Percentiles rank a stretch among this genome's conserved stretches.
Evolutionary conservation across 768 basidiomycete genomes (phyloP).

Genomic region (Tubosaeta sp.): DNA sequence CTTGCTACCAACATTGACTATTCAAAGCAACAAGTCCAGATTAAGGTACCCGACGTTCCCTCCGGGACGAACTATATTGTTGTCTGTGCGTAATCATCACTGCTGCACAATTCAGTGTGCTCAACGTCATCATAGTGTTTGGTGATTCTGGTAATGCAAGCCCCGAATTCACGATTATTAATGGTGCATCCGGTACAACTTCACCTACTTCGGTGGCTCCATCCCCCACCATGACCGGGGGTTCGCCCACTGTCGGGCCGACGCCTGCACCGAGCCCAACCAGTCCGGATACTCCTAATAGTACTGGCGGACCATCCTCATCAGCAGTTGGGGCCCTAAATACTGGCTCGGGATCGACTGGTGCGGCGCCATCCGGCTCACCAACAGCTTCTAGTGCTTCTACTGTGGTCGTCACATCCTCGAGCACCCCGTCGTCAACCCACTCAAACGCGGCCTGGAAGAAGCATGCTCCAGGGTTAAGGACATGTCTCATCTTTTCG

Average conservation of each 20-base stretch:
- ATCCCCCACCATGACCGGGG: neutral
- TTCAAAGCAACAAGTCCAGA: constrained; percentile 27
- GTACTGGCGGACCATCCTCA: neutral
- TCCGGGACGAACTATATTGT: constrained; percentile 32
- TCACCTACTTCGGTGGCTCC: constrained; percentile 26
- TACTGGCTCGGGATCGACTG: neutral
- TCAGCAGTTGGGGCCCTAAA: neutral
- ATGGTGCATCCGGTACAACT: constrained; percentile 44
- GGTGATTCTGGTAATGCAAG: constrained; percentile 41
- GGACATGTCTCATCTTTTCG: constrained; percentile 13
- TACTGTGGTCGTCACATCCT: constrained; percentile 4
- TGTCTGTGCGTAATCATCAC: constrained; percentile 29
- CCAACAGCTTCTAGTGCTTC: neutral
- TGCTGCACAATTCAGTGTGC: neutral
- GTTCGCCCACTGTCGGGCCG: neutral
- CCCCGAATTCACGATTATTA: constrained; percentile 40
- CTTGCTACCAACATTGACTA: constrained; percentile 34
- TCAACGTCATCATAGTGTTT: constrained; percentile 25
- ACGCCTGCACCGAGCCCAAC: neutral
- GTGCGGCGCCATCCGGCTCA: neutral
- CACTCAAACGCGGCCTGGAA: constrained; percentile 24
- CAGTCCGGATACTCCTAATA: neutral
- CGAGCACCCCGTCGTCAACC: constrained; percentile 8
- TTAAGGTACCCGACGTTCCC: constrained; percentile 35
- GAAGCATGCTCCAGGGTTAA: constrained; percentile 14